These are phyloP conservation scores for Misopates orontium DNA, from an alignment of 257 asterid species.

Conservation along the genomic window DNA sequence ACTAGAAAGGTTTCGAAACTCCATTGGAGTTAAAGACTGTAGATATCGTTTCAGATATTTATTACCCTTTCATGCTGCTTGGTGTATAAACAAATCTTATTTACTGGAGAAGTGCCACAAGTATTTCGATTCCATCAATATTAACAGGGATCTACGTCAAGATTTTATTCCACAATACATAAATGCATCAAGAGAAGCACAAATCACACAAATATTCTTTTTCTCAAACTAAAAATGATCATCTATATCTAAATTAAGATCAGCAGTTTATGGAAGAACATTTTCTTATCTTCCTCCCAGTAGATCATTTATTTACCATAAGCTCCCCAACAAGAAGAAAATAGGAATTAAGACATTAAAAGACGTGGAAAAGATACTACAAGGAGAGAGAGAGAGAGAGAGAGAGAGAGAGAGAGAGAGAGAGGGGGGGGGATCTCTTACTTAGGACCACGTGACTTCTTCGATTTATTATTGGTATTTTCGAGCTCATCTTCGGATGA, in stretches of 20 bases:
- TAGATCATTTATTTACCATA: background rate
- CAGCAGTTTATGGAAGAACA: background rate
- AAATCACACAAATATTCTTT: background rate
- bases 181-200: too few relatives aligned
- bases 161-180: too few relatives aligned
- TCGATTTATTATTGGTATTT: constrained; percentile 30
- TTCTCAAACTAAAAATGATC: background rate
- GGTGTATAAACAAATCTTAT: background rate
- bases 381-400: background rate
- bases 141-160: too few relatives aligned
- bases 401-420: background rate
- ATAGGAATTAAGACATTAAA: too few relatives aligned
- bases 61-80: background rate
- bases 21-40: background rate
- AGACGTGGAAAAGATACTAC: background rate
- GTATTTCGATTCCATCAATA: too few relatives aligned
- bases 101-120: too few relatives aligned
- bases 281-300: background rate
- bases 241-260: background rate
- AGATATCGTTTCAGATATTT: background rate
- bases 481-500: constrained; percentile 57
- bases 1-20: background rate
- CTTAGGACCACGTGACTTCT: constrained; percentile 65
- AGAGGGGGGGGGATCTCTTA: constrained; percentile 23
- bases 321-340: background rate